Evolutionary conservation across 306 rosid genomes (phyloP), one percentile per base, ranked within the genome.

Genomic region (Carpinus viminea): DNA sequence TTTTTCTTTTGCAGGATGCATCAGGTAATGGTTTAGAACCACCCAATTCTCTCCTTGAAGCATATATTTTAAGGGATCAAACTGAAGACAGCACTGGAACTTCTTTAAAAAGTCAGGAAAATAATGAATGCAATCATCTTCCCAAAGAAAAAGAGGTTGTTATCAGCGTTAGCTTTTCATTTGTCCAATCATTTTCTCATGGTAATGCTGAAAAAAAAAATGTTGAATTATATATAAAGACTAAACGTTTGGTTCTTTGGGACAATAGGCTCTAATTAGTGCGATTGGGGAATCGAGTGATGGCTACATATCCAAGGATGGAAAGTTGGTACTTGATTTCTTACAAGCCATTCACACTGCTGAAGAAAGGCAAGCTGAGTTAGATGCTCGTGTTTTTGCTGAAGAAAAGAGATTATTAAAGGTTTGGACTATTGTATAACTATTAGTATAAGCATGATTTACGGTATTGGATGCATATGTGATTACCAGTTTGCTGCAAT

Each of bases 331-430:
- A 74, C 74, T 91, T 75, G 97, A 91, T 85, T 95, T 95, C 85
- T 78, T 95, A 80, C 87, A 91, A 90, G 87, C 97, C 80, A 90
- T 95, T 87, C 99, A 95, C 85, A 85, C 96, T 76, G 98, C 96
- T 13, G 98, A 93, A 84, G 79, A 81, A 78, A 90, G 93, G 83
- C 97, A 95, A 83, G 98, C 97, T 74, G 93, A 89, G 65, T 80
- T 91, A 80, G 99, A 95, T 82, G 90, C 92, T 47, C 84, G 4
- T 74, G 87, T 75, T 85, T 90, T 85, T 80, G 69, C 82, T 26
- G 98, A 90, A 76, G 96, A 95, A 87, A 95, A 86, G 88, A 92
- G 88, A 77, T 74, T 79, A 18, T 55, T 95, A 78, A 91, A 90
- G 97, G 93, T 92, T 79, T 79, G 82, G 73, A 60, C 60, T 72